These are phyloP conservation scores for Flaveria bidentis DNA, from an alignment of 129 eudicot species.

Conservation along the genomic window DNA sequence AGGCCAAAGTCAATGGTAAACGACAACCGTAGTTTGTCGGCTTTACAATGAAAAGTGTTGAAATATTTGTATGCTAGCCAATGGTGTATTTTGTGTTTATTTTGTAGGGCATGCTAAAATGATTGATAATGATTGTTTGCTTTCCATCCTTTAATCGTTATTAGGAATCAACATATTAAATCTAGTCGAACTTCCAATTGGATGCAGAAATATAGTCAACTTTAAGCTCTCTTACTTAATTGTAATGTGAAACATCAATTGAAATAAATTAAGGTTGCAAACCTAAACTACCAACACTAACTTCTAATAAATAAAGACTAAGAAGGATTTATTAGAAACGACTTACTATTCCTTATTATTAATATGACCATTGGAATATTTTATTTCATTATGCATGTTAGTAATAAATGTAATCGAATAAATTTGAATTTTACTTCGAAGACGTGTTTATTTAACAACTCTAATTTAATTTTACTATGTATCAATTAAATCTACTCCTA, in stretches of 20 bases:
- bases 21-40: not conserved
- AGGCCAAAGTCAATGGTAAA: not conserved
- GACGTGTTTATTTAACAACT: too few species aligned
- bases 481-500: too few species aligned
- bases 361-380: too few species aligned
- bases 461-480: too few species aligned
- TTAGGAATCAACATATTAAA: not conserved
- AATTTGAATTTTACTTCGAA: too few species aligned
- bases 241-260: not conserved
- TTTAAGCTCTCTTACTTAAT: slow-evolving; percentile 10
- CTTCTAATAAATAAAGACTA: too few species aligned
- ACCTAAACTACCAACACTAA: not conserved
- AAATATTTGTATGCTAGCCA: not conserved
- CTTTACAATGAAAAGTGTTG: not conserved
- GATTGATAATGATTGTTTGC: slow-evolving; percentile 6
- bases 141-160: not conserved
- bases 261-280: not conserved
- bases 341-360: too few species aligned
- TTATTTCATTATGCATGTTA: too few species aligned
- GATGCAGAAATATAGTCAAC: not conserved
- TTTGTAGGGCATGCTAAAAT: not conserved
- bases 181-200: slow-evolving; percentile 1
- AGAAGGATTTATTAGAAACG: too few species aligned
- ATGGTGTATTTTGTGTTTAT: not conserved
- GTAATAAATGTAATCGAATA: too few species aligned